Conservation (phyloP, 2,329 filamentous ascomycete genomes). For the Cordyceps tenuipes region DNA sequence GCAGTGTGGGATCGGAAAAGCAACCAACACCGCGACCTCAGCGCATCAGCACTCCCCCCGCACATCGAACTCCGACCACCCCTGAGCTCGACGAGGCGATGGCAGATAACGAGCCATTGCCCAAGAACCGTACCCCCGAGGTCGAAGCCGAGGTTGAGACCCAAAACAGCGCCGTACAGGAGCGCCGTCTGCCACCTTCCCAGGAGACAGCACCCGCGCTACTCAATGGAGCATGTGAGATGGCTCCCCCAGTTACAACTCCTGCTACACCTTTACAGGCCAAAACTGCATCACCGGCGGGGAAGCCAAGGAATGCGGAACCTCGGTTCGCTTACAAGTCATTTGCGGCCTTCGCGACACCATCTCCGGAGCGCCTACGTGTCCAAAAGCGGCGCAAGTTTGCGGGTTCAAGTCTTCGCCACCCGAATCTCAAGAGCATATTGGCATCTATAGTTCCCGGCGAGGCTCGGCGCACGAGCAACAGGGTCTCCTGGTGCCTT, state of each 20-base stretch:
- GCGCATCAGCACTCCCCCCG: too few relatives aligned
- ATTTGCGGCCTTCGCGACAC: constrained; percentile 44
- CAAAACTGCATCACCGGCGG: not conserved
- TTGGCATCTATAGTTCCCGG: constrained; percentile 29
- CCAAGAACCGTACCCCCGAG: not conserved
- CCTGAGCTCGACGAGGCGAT: not conserved
- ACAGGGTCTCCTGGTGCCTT: constrained; percentile 30
- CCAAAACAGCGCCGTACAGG: not conserved
- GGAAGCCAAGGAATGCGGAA: constrained; percentile 33
- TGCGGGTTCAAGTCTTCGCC: constrained; percentile 17
- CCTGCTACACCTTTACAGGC: not conserved
- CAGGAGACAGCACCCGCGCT: not conserved
- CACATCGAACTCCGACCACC: too few relatives aligned
- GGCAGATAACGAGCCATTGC: not conserved
- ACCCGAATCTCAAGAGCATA: constrained; percentile 27
- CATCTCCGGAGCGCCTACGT: constrained; percentile 33
- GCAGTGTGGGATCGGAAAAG: not conserved
- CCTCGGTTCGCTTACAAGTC: constrained; percentile 41
- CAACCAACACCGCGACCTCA: not conserved
- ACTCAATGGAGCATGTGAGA: not conserved
- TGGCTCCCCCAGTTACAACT: not conserved
- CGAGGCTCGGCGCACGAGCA: constrained; percentile 17
- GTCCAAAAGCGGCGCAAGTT: constrained; percentile 14
- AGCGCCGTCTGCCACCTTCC: not conserved
- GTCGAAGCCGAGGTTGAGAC: not conserved